phyloP scores from a whole-genome alignment of 1,284 basidiomycete genomes.

The Cryptococcus sp. region DNA sequence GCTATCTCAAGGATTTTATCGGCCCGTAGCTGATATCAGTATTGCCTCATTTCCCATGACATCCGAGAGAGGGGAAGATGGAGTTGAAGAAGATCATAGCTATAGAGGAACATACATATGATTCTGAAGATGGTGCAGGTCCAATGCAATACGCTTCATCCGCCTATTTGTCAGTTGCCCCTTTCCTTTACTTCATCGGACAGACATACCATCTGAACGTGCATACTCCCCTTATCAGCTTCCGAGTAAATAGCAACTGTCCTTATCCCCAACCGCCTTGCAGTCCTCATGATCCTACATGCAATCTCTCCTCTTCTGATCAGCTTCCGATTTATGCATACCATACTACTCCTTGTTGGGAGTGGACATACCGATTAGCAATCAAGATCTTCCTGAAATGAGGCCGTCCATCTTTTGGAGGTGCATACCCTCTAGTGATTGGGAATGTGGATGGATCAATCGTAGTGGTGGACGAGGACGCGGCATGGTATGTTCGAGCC shows the following conservation, averaged over 20 bases:
- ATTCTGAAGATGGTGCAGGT: slow-evolving; percentile 78
- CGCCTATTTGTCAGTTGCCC: slow-evolving; percentile 55
- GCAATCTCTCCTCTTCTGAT: slow-evolving; percentile 73
- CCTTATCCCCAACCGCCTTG: slow-evolving; percentile 76
- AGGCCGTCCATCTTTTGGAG: slow-evolving; percentile 1
- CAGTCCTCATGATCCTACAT: slow-evolving; percentile 87
- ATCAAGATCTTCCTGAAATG: slow-evolving; percentile 67
- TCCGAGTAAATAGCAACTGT: slow-evolving; percentile 91
- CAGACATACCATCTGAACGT: slow-evolving; percentile 55
- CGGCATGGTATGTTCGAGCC: too few relatives aligned
- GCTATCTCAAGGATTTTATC: slow-evolving; percentile 86
- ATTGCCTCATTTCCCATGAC: background rate
- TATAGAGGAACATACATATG: slow-evolving; percentile 63
- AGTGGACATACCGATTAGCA: slow-evolving; percentile 62
- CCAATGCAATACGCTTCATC: slow-evolving; percentile 94
- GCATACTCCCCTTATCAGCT: slow-evolving; percentile 72
- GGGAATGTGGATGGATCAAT: background rate
- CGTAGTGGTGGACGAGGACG: background rate
- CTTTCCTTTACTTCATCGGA: background rate
- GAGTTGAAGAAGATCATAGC: background rate
- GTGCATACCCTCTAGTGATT: background rate
- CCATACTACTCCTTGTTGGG: slow-evolving; percentile 1
- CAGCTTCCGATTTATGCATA: background rate
- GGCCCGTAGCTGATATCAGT: slow-evolving; percentile 61
- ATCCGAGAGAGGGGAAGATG: too few relatives aligned